Evolutionary conservation across 345 rosid species (phyloP).

Genomic region (Sapria himalayana): DNA sequence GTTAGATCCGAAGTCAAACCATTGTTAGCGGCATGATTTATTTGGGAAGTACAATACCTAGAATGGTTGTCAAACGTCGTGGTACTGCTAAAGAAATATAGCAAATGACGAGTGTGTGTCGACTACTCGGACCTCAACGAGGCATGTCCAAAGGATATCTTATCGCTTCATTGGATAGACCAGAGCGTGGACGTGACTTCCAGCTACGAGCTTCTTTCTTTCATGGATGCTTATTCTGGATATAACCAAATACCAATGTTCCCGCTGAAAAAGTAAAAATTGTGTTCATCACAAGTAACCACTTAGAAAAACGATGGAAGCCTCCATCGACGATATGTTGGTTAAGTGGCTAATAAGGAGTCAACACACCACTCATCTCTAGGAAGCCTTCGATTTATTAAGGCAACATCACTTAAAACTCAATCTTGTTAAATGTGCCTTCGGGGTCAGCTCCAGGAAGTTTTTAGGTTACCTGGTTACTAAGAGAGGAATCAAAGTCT

Average conservation of each 20-base stretch:
- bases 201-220: not conserved
- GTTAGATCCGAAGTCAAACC: not conserved
- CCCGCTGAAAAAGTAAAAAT: too few species aligned
- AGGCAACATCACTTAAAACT: too few species aligned
- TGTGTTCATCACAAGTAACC: too few species aligned
- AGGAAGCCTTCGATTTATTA: too few species aligned
- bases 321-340: too few species aligned
- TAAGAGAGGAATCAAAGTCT: too few species aligned
- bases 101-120: not conserved
- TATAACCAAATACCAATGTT: not conserved
- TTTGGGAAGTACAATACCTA: not conserved
- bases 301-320: too few species aligned
- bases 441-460: too few species aligned
- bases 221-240: not conserved
- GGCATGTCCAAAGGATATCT: not conserved
- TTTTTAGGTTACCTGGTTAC: too few species aligned
- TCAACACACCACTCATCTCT: too few species aligned
- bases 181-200: not conserved
- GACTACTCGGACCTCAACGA: not conserved
- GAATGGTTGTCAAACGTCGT: not conserved
- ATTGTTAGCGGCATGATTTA: not conserved
- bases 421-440: too few species aligned
- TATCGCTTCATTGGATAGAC: not conserved
- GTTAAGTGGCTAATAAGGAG: too few species aligned
- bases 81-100: not conserved